Conservation (phyloP, 768 basidiomycete genomes). For the Auricularia cornea region DNA sequence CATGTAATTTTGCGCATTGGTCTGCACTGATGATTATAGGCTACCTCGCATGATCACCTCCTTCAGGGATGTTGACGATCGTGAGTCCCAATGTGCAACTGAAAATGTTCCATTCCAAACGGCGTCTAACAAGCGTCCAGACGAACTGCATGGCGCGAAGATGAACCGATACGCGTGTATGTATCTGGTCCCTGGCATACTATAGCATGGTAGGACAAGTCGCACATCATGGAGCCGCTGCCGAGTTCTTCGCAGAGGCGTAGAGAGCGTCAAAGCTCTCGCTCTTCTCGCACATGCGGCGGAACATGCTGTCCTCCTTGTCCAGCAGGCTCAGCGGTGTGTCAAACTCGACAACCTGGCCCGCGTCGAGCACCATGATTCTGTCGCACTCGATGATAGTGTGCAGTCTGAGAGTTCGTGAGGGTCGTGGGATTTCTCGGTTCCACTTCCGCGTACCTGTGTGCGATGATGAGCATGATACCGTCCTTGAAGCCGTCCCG, state of each 20-base stretch:
- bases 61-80: no score
- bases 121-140: no score
- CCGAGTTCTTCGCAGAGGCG: conserved; percentile 35
- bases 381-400: conserved; percentile 79
- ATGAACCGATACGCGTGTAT: no score
- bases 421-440: conserved; percentile 20
- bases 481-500: conserved; percentile 6
- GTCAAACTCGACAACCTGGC: conserved; percentile 37
- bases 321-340: conserved; percentile 42
- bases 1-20: no score
- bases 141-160: no score
- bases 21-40: no score
- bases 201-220: no score
- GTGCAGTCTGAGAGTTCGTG: conserved; percentile 61
- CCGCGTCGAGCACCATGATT: conserved; percentile 64
- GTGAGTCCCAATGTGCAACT: no score
- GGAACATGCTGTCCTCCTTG: conserved; percentile 40
- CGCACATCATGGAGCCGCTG: no score
- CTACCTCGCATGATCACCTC: no score
- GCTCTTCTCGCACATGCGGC: conserved; percentile 54
- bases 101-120: no score
- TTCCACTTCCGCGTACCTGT: neutral
- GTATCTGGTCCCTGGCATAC: no score
- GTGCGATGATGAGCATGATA: conserved; percentile 10
- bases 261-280: conserved; percentile 56